A percentile compares a stretch with the other conserved stretches of the same genome.
Evolutionary conservation across 1,284 basidiomycete genomes (phyloP).

Genomic region (Trichosporon coremiiforme): DNA sequence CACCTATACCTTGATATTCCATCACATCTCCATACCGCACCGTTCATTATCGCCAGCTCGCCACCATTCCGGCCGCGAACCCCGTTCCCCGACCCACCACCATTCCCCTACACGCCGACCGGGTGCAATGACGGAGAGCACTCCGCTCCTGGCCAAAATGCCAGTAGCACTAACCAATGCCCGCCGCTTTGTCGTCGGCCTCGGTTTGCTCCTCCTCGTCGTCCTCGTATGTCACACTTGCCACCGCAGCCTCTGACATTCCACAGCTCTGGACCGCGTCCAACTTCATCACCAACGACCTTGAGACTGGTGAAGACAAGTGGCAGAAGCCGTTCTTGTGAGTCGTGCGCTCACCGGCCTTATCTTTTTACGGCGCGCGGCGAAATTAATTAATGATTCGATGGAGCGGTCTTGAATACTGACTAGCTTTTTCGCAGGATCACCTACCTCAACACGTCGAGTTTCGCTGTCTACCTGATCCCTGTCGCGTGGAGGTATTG

Average conservation of each 20-base stretch:
- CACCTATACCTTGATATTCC: background rate
- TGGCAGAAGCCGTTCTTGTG: slow-evolving; percentile 57
- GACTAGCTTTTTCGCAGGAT: slow-evolving; percentile 39
- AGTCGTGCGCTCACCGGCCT: slow-evolving; percentile 26
- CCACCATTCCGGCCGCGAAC: slow-evolving; percentile 8
- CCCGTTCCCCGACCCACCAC: background rate
- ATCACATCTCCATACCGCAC: background rate
- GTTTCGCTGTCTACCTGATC: slow-evolving; percentile 86
- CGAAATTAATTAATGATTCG: background rate
- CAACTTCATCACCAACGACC: slow-evolving; percentile 51
- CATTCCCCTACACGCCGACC: background rate
- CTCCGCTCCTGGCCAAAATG: slow-evolving; percentile 36
- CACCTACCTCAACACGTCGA: slow-evolving; percentile 59
- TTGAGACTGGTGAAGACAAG: slow-evolving; percentile 50
- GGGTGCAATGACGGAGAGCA: slow-evolving; percentile 34
- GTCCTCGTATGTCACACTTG: slow-evolving; percentile 34
- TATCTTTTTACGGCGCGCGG: slow-evolving; percentile 18
- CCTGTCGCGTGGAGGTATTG: slow-evolving; percentile 57
- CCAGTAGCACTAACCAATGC: slow-evolving; percentile 23
- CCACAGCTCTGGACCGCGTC: slow-evolving; percentile 51
- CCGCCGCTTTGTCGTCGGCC: slow-evolving; percentile 43
- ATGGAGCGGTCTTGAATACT: background rate
- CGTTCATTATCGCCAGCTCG: background rate
- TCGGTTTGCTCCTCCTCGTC: slow-evolving; percentile 42
- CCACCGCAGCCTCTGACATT: background rate